Percentiles rank a stretch among this genome's conserved stretches.
These are phyloP conservation scores for Coemansia sp. DNA, from an alignment of 192 early-diverging fungal genomes.

Conservation along the genomic window DNA sequence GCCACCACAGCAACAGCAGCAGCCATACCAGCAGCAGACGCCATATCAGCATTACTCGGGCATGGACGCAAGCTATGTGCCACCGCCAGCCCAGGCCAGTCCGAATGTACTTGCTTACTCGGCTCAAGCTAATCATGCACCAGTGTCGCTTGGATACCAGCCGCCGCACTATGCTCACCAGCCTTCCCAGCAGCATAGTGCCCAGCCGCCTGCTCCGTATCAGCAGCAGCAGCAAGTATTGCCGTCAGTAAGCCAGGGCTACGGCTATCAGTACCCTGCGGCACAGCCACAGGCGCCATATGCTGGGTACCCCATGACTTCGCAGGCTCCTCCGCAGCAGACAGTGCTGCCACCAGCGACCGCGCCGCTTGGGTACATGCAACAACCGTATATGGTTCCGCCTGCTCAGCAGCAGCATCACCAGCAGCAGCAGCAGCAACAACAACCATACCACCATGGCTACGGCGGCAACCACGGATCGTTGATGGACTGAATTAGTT, in stretches of 20 bases:
- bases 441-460: constrained; percentile 41
- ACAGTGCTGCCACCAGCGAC: constrained; percentile 8
- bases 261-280: constrained; percentile 28
- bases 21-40: constrained; percentile 11
- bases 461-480: constrained; percentile 46
- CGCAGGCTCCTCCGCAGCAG: constrained; percentile 27
- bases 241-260: constrained; percentile 13
- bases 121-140: constrained; percentile 6
- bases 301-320: constrained; percentile 8
- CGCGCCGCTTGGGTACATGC: constrained; percentile 23
- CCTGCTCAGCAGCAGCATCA: constrained; percentile 19
- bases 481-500: constrained; percentile 49
- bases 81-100: neutral
- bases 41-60: constrained; percentile 9
- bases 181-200: constrained; percentile 15
- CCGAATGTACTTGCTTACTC: neutral
- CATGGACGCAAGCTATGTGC: neutral
- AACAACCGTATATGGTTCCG: constrained; percentile 19
- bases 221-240: constrained; percentile 23
- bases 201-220: constrained; percentile 12
- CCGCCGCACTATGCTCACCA: constrained; percentile 16
- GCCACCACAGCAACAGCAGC: constrained; percentile 17
- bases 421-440: constrained; percentile 27
- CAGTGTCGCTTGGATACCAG: constrained; percentile 23
- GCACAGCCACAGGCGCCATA: constrained; percentile 23